A percentile compares a stretch with the other conserved stretches of the same genome.
Conservation (phyloP, 2,329 filamentous ascomycete genomes). For the Aspergillus eucalypticola region DNA sequence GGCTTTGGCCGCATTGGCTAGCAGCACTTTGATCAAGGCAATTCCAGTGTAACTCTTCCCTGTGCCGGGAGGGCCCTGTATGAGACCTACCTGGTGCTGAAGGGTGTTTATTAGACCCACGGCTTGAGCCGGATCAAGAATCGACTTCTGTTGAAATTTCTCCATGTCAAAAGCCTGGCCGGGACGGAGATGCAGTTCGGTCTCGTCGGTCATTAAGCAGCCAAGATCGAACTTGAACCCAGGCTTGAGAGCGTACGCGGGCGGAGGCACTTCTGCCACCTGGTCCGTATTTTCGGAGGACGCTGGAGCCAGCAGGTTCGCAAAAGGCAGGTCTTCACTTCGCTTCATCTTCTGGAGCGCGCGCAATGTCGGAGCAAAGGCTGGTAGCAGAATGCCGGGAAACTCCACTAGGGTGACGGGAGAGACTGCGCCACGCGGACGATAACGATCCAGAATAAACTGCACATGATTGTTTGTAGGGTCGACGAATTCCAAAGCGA, state of each 20-base stretch:
- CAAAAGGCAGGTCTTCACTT: slow-evolving; percentile 51
- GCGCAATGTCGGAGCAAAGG: slow-evolving; percentile 59
- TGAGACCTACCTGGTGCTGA: slow-evolving; percentile 22
- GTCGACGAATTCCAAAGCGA: slow-evolving; percentile 32
- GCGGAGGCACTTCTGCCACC: slow-evolving; percentile 42
- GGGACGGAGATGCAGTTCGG: slow-evolving; percentile 20
- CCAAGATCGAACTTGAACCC: slow-evolving; percentile 51
- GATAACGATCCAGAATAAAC: slow-evolving; percentile 22
- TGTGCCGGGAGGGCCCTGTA: slow-evolving; percentile 33
- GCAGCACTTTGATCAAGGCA: slow-evolving; percentile 28
- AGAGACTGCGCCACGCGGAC: not conserved
- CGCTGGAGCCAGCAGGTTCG: slow-evolving; percentile 41
- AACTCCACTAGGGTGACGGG: slow-evolving; percentile 58
- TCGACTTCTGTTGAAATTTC: slow-evolving; percentile 19
- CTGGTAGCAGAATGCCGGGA: slow-evolving; percentile 59
- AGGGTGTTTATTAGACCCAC: slow-evolving; percentile 21
- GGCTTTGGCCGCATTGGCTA: slow-evolving; percentile 24
- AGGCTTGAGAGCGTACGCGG: slow-evolving; percentile 52
- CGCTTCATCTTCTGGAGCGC: slow-evolving; percentile 57
- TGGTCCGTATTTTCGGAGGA: slow-evolving; percentile 9
- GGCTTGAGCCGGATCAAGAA: slow-evolving; percentile 25
- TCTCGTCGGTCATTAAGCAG: slow-evolving; percentile 29
- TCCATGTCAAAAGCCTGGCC: slow-evolving; percentile 19
- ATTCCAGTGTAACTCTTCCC: slow-evolving; percentile 32
- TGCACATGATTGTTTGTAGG: slow-evolving; percentile 24